These are phyloP conservation scores for Iodosphaeria phyllophila DNA, from an alignment of 2,329 filamentous ascomycete species.

Conservation along the genomic window DNA sequence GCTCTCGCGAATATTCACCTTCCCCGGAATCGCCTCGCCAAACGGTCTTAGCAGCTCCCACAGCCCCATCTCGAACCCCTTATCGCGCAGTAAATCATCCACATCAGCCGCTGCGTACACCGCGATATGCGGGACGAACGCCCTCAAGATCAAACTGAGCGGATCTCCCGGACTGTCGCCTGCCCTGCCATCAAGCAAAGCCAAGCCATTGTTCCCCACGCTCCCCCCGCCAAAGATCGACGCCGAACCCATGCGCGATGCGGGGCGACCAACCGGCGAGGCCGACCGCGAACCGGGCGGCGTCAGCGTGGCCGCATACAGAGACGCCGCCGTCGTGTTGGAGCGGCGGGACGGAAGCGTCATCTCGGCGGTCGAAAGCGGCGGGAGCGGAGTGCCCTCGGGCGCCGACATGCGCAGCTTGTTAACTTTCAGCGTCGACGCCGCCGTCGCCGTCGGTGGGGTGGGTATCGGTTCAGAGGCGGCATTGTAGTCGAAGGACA, in stretches of 20 bases:
- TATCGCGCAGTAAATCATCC: constrained; percentile 58
- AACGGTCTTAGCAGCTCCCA: constrained; percentile 79
- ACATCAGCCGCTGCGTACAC: constrained; percentile 78
- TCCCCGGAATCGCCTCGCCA: constrained; percentile 72
- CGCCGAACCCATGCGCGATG: constrained; percentile 34
- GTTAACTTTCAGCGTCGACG: constrained; percentile 36
- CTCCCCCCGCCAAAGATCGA: constrained; percentile 33
- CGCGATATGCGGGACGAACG: constrained; percentile 78
- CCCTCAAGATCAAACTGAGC: constrained; percentile 52
- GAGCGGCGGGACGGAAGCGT: constrained; percentile 33
- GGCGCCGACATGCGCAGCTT: constrained; percentile 41
- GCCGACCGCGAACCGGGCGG: constrained; percentile 48
- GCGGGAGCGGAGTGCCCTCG: constrained; percentile 24
- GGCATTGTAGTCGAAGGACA: constrained; percentile 18
- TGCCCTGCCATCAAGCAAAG: constrained; percentile 19
- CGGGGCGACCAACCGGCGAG: constrained; percentile 43
- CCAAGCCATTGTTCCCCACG: constrained; percentile 22
- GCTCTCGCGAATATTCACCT: constrained; percentile 80
- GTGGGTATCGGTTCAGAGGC: constrained; percentile 50
- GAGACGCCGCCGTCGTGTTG: constrained; percentile 38
- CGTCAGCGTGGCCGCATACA: constrained; percentile 48
- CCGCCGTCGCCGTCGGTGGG: constrained; percentile 47
- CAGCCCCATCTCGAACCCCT: constrained; percentile 69
- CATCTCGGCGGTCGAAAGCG: constrained; percentile 31
- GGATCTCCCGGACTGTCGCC: constrained; percentile 32